Evolutionary conservation across 768 basidiomycete genomes (phyloP).

Genomic region (Gautieria morchelliformis): DNA sequence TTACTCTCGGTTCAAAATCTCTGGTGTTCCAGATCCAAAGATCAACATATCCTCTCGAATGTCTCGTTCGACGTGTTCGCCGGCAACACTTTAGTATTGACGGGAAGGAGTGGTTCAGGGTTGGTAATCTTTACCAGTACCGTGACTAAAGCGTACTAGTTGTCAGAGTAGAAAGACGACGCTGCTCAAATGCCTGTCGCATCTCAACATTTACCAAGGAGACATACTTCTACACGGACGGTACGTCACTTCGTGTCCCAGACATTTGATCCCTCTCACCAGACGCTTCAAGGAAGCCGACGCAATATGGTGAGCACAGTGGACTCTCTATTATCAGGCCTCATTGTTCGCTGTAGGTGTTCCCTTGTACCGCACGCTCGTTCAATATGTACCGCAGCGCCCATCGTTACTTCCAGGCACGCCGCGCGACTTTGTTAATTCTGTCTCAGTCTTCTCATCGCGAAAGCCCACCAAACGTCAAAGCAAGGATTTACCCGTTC

Average conservation of each 20-base stretch:
- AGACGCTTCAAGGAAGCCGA: conserved; percentile 12
- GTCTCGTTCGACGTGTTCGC: conserved; percentile 54
- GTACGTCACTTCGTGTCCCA: conserved; percentile 30
- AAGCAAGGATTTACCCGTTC: conserved; percentile 16
- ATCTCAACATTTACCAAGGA: conserved; percentile 64
- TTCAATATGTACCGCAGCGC: conserved; percentile 83
- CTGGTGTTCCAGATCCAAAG: conserved; percentile 37
- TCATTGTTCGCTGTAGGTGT: conserved; percentile 38
- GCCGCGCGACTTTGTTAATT: conserved; percentile 59
- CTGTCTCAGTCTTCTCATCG: conserved; percentile 42
- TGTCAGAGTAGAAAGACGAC: conserved; percentile 46
- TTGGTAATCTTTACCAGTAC: conserved; percentile 18
- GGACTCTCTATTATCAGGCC: not conserved
- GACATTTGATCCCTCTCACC: not conserved
- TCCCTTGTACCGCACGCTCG: conserved; percentile 65
- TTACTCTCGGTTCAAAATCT: conserved; percentile 48
- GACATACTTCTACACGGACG: conserved; percentile 55
- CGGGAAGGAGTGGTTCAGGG: conserved; percentile 75
- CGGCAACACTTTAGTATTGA: conserved; percentile 70
- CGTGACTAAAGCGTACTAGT: too few species aligned
- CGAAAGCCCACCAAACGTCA: conserved; percentile 24
- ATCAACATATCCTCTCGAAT: conserved; percentile 46
- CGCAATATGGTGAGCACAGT: conserved; percentile 13
- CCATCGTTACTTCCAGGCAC: conserved; percentile 79
- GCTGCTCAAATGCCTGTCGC: conserved; percentile 74